phyloP scores from a whole-genome alignment of 176 grass and related monocot genomes.

The Microstegium vimineum region DNA sequence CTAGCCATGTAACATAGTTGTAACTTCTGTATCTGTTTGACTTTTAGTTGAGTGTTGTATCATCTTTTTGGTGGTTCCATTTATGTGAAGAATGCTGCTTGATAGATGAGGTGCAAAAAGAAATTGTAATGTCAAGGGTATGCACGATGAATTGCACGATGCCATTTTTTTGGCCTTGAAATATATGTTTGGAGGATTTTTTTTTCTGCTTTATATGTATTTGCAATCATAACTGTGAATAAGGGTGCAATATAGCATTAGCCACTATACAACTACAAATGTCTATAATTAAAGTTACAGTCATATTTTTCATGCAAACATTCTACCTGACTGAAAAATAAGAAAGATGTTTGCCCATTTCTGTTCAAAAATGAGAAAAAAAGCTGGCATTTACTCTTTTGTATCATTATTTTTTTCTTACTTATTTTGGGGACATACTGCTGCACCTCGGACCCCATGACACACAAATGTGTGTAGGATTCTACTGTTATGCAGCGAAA shows the following conservation, averaged over 20 bases:
- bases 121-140: not conserved
- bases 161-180: not conserved
- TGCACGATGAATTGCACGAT: not conserved
- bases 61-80: slow-evolving; percentile 20
- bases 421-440: not conserved
- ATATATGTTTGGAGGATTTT: not conserved
- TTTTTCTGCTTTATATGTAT: not conserved
- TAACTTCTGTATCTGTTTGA: slow-evolving; percentile 28
- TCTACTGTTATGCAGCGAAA: not conserved
- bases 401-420: not conserved
- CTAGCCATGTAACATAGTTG: slow-evolving; percentile 32
- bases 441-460: not conserved
- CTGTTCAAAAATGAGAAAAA: not conserved
- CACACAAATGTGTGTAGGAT: not conserved
- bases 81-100: not conserved
- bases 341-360: not conserved
- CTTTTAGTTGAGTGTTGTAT: not conserved
- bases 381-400: not conserved
- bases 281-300: not conserved
- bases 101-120: slow-evolving; percentile 12
- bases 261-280: not conserved
- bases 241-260: not conserved
- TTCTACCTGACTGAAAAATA: not conserved
- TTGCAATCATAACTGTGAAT: not conserved
- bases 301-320: not conserved